Conservation (phyloP, 2,329 filamentous ascomycete genomes). For the Alternaria consortialis region DNA sequence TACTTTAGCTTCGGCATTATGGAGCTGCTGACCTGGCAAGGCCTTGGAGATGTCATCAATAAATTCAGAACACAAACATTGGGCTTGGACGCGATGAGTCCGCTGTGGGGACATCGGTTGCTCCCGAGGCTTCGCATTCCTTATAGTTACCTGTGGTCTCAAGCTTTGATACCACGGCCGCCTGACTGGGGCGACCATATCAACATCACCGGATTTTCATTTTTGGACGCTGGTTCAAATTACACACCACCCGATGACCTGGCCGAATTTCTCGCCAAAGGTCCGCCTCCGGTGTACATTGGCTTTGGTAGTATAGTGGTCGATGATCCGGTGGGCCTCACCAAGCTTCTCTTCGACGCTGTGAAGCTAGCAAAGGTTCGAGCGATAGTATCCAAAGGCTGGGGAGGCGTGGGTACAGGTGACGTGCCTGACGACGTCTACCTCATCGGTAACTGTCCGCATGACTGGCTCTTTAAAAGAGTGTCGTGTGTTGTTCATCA, state of each 20-base stretch:
- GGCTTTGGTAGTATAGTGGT: conserved; percentile 67
- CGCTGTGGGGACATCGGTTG: conserved; percentile 52
- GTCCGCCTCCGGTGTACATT: conserved; percentile 63
- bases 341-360: conserved; percentile 59
- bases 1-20: conserved; percentile 59
- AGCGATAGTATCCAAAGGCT: conserved; percentile 65
- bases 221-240: conserved; percentile 48
- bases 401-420: conserved; percentile 56
- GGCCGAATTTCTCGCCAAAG: conserved; percentile 57
- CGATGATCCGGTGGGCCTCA: conserved; percentile 58
- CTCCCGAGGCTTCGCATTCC: conserved; percentile 53
- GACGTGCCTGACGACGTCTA: conserved; percentile 54
- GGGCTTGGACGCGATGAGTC: conserved; percentile 52
- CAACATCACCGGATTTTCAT: conserved; percentile 60
- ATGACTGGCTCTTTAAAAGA: conserved; percentile 66
- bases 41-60: conserved; percentile 60
- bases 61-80: conserved; percentile 52
- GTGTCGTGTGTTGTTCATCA: conserved; percentile 67
- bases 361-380: conserved; percentile 51
- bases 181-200: conserved; percentile 35
- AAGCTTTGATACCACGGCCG: conserved; percentile 40
- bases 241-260: conserved; percentile 54
- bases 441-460: conserved; percentile 63
- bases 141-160: conserved; percentile 59
- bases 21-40: conserved; percentile 62